Conservation (phyloP, 805 yeast species). For the Metschnikowia dekortorum region DNA sequence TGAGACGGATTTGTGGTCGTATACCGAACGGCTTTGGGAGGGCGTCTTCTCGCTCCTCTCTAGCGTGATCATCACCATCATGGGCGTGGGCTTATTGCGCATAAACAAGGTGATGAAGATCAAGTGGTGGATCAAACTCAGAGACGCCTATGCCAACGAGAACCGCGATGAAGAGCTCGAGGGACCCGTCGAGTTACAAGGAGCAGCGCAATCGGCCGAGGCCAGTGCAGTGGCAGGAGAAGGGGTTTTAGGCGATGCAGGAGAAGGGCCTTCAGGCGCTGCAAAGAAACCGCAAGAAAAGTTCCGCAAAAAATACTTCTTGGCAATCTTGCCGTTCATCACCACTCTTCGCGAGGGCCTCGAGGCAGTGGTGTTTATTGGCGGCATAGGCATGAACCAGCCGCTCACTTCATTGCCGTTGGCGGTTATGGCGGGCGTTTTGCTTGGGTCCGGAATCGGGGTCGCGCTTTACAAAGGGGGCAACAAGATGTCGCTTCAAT, state of each 20-base stretch:
- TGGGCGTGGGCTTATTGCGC: conserved; percentile 82
- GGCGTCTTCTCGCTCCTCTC: conserved; percentile 78
- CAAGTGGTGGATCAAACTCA: conserved; percentile 61
- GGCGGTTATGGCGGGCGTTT: conserved; percentile 25
- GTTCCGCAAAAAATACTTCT: conserved; percentile 22
- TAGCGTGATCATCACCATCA: conserved; percentile 70
- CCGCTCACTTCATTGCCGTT: conserved; percentile 18
- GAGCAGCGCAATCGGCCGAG: not conserved
- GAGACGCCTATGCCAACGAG: conserved; percentile 33
- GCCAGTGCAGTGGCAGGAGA: not conserved
- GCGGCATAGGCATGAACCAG: conserved; percentile 25
- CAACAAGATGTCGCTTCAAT: conserved; percentile 39
- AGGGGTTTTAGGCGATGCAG: not conserved
- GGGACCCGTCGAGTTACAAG: not conserved
- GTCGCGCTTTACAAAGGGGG: conserved; percentile 36
- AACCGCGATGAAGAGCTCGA: conserved; percentile 3
- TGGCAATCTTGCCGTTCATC: conserved; percentile 25
- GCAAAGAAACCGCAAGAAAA: conserved; percentile 5
- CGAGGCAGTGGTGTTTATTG: conserved; percentile 68
- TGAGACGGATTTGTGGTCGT: conserved; percentile 83
- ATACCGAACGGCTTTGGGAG: conserved; percentile 87
- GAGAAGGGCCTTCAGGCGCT: not conserved
- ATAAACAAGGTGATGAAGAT: conserved; percentile 72
- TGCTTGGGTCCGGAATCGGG: conserved; percentile 33
- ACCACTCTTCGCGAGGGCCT: conserved; percentile 28